Evolutionary conservation across 306 rosid genomes (phyloP), one percentile per base, ranked within the genome.

Genomic region (Hippophae gyantsensis): DNA sequence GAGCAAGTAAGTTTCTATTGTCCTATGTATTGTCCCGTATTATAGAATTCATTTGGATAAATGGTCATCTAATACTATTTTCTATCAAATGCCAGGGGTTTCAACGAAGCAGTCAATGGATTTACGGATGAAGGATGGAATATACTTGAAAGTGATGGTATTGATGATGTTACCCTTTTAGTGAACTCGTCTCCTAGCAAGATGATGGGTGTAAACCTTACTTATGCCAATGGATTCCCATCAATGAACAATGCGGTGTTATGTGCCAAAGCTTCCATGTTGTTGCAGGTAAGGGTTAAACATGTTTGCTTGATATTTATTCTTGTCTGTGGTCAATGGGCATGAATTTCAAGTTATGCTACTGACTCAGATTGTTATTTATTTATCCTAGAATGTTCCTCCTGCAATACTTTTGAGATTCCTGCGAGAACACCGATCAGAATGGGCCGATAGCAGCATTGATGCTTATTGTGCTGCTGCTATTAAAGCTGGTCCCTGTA

Each of bases 391-490:
- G 99, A 82, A 92, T 80, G 99, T 92, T 57, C 92, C 99, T 69
- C 99, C 96, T 18, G 95, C 96, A 48, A 76, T 92, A 71, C 96
- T 92, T 64, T 83, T 92, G 52, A 82, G 99, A 73, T 92, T 92
- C 73, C 75, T 92, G 78, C 68, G 99, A 54, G 96, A 92, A 70
- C 96, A 92, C 75, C 78, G 99, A 52, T 92, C 96, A 48, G 99
- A 92, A 73, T 92, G 99, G 99, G 99, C 99, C 41, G 99, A 88
- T 76, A 88, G 86, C 78, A 86, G 86, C 40, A 92, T 92, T 69
- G 99, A 92, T 81, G 99, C 96, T 57, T 92, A 92, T 65, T 85
- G 95, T 54, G 95, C 96, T 27, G 83, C 99, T 61, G 95, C 96
- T 57, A 80, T 92, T 51, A 92, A 86, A 79, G 83, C 93, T 9